Percentiles rank a stretch among this genome's conserved stretches.
Evolutionary conservation across 371 early-diverging fungal genomes (phyloP).

Genomic region (Syncephalis fuscata): DNA sequence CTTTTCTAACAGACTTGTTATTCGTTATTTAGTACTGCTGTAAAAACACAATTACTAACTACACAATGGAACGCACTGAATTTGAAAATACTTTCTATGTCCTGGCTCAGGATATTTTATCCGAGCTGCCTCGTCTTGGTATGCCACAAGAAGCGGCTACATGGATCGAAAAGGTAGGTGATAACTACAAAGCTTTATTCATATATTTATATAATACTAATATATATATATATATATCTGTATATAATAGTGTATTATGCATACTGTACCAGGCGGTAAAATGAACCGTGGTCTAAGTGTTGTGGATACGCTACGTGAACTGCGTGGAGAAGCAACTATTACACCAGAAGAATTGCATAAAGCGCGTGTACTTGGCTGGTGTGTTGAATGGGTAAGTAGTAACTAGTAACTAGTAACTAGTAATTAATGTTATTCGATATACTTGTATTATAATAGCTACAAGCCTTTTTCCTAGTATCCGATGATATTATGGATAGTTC

Average conservation of each 20-base stretch:
- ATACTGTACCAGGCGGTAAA: slow-evolving; percentile 25
- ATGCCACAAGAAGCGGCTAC: too few species aligned
- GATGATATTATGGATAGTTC: slow-evolving; percentile 98
- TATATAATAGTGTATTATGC: background rate
- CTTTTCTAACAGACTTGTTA: too few species aligned
- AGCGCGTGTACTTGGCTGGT: slow-evolving; percentile 87
- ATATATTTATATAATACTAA: too few species aligned
- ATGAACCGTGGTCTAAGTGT: slow-evolving; percentile 95
- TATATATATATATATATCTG: too few species aligned
- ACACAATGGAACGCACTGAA: too few species aligned
- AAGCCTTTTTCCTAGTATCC: slow-evolving; percentile 92
- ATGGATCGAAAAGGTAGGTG: too few species aligned
- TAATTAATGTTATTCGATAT: background rate
- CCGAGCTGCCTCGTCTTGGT: too few species aligned
- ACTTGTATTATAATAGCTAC: slow-evolving; percentile 39
- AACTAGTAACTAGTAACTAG: background rate
- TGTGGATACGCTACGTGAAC: slow-evolving; percentile 64
- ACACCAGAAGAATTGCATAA: slow-evolving; percentile 69
- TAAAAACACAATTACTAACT: too few species aligned
- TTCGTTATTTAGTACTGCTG: too few species aligned
- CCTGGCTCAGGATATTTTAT: too few species aligned
- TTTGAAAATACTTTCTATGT: too few species aligned
- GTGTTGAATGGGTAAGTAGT: slow-evolving; percentile 68
- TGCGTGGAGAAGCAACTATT: slow-evolving; percentile 42
- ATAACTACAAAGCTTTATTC: too few species aligned